Conservation (phyloP, 345 rosid species). For the Boechera retrofracta region DNA sequence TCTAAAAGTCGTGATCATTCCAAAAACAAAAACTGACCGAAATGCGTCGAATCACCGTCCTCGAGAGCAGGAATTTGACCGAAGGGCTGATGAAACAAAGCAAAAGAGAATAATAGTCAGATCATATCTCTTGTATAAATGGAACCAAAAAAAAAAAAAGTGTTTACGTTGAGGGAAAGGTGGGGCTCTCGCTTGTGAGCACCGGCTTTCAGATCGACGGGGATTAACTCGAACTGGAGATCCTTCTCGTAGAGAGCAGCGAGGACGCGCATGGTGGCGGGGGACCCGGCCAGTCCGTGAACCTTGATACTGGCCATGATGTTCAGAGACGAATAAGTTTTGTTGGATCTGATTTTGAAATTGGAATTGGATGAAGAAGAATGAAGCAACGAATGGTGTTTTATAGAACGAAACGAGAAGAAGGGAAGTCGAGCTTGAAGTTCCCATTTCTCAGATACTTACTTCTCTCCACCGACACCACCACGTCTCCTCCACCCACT, state of each 20-base stretch:
- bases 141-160: too few relatives aligned
- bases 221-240: constrained; percentile 56
- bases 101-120: neutral
- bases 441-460: neutral
- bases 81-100: constrained; percentile 48
- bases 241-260: constrained; percentile 68
- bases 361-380: neutral
- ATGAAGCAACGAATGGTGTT: neutral
- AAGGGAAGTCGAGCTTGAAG: constrained; percentile 10
- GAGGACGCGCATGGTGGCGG: constrained; percentile 57
- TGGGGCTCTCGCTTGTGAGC: constrained; percentile 66
- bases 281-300: constrained; percentile 52
- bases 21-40: constrained; percentile 39
- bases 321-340: neutral
- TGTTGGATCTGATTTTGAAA: constrained; percentile 10
- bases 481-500: neutral
- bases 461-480: constrained; percentile 22
- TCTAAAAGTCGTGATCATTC: too few relatives aligned
- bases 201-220: constrained; percentile 55
- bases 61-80: constrained; percentile 54
- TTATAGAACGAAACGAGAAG: constrained; percentile 26
- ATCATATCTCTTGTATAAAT: too few relatives aligned
- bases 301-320: constrained; percentile 57
- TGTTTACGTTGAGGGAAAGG: constrained; percentile 61
- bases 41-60: constrained; percentile 48